Percentiles rank a stretch among this genome's conserved stretches.
phyloP scores from a whole-genome alignment of 2,329 filamentous ascomycete genomes.

The Penicillium sp. region DNA sequence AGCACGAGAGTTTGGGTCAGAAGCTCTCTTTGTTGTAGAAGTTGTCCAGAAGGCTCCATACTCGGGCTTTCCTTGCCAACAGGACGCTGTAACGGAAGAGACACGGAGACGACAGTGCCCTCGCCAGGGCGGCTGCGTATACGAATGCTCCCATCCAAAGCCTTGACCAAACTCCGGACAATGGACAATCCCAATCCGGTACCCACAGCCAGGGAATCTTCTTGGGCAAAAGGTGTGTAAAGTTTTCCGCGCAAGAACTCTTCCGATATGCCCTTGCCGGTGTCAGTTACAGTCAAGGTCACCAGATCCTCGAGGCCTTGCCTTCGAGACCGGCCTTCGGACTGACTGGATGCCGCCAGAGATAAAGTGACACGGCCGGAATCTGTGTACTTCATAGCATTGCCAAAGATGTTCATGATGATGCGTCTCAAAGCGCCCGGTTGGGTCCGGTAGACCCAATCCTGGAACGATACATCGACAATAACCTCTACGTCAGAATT shows the following conservation, averaged over 20 bases:
- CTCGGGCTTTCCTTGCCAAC: constrained; percentile 26
- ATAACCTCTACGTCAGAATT: constrained; percentile 46
- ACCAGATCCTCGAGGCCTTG: constrained; percentile 35
- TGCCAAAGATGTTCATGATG: constrained; percentile 61
- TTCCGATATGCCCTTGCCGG: constrained; percentile 62
- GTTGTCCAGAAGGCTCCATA: constrained; percentile 17
- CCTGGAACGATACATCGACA: constrained; percentile 50
- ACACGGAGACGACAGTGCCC: constrained; percentile 55
- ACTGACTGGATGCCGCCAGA: constrained; percentile 32
- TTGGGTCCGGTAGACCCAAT: constrained; percentile 55
- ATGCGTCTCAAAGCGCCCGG: constrained; percentile 54
- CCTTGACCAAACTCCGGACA: constrained; percentile 58
- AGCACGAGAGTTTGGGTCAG: constrained; percentile 25
- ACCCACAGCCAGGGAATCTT: constrained; percentile 53
- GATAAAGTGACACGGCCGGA: constrained; percentile 50
- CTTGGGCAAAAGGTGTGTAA: constrained; percentile 58
- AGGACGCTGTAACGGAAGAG: constrained; percentile 41
- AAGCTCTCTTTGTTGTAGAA: constrained; percentile 24
- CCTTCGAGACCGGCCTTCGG: constrained; percentile 30
- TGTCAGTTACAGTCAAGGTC: constrained; percentile 55
- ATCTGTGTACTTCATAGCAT: constrained; percentile 60
- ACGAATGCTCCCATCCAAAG: constrained; percentile 57
- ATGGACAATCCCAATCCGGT: constrained; percentile 60
- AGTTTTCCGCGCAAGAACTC: constrained; percentile 59
- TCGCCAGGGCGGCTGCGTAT: constrained; percentile 52